phyloP scores from a whole-genome alignment of 1,284 basidiomycete species.

The Psilocybe mexicana region DNA sequence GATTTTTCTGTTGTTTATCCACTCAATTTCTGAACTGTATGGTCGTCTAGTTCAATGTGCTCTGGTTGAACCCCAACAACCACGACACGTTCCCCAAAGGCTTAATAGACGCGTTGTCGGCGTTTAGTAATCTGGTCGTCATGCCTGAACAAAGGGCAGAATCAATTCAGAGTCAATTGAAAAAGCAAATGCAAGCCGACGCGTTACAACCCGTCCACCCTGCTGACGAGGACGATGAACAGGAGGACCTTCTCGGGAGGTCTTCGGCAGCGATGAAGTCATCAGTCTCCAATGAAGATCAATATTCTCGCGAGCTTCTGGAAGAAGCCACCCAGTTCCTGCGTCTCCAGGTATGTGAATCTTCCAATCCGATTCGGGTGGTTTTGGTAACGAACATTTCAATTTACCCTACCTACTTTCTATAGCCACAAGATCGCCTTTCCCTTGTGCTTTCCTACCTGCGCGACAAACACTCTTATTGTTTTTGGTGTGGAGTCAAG shows the following conservation, averaged over 20 bases:
- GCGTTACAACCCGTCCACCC: constrained; percentile 54
- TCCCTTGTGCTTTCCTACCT: constrained; percentile 71
- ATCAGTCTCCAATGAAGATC: constrained; percentile 29
- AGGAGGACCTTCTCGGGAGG: constrained; percentile 27
- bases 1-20: not conserved
- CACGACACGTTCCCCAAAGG: constrained; percentile 64
- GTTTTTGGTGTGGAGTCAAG: constrained; percentile 85
- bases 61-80: constrained; percentile 71
- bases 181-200: constrained; percentile 69
- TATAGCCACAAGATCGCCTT: constrained; percentile 70
- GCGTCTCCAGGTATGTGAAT: constrained; percentile 56
- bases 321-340: constrained; percentile 70
- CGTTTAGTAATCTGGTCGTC: constrained; percentile 34
- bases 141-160: constrained; percentile 29
- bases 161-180: constrained; percentile 51
- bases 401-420: constrained; percentile 11
- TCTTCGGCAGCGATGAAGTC: constrained; percentile 23
- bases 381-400: constrained; percentile 9
- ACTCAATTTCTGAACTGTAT: not conserved
- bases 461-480: constrained; percentile 70
- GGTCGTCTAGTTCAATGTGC: constrained; percentile 66
- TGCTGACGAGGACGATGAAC: not conserved
- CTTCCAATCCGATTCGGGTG: constrained; percentile 7
- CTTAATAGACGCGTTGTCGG: constrained; percentile 57
- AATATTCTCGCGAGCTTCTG: constrained; percentile 54